phyloP scores from a whole-genome alignment of 2,329 filamentous ascomycete species.

The Talaromyces islandicus region DNA sequence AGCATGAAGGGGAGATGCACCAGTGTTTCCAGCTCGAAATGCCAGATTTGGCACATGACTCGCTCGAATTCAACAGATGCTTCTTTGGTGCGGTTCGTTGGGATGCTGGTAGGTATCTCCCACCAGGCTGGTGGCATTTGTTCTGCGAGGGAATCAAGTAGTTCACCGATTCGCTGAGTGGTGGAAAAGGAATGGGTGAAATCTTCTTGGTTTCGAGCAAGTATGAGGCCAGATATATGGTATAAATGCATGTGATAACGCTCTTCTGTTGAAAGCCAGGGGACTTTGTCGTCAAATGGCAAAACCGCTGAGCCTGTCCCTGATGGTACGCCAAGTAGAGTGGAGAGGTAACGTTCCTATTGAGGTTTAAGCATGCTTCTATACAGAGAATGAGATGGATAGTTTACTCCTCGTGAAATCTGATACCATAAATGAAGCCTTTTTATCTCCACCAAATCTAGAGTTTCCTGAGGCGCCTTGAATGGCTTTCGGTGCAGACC shows the following conservation, averaged over 20 bases:
- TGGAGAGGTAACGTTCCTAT: neutral
- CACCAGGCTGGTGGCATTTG: neutral
- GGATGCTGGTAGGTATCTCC: neutral
- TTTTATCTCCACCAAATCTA: neutral
- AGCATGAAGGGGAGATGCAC: conserved; percentile 1
- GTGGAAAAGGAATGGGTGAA: neutral
- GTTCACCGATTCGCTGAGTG: neutral
- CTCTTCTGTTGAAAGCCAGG: neutral
- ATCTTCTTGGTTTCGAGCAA: neutral
- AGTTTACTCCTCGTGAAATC: neutral
- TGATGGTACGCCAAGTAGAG: neutral
- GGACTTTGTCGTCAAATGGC: neutral
- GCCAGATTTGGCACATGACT: conserved; percentile 1
- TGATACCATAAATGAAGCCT: neutral
- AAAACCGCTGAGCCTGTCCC: neutral
- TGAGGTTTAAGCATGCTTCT: neutral
- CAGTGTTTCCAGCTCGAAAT: neutral
- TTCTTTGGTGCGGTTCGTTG: neutral
- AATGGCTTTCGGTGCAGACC: conserved; percentile 19
- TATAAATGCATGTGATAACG: neutral
- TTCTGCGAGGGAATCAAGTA: neutral
- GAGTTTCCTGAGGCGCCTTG: neutral
- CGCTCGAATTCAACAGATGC: neutral
- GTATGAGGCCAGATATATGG: neutral
- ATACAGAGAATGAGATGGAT: neutral